These are phyloP conservation scores for Lachnellula suecica DNA, from an alignment of 2,329 filamentous ascomycete genomes.

Conservation along the genomic window DNA sequence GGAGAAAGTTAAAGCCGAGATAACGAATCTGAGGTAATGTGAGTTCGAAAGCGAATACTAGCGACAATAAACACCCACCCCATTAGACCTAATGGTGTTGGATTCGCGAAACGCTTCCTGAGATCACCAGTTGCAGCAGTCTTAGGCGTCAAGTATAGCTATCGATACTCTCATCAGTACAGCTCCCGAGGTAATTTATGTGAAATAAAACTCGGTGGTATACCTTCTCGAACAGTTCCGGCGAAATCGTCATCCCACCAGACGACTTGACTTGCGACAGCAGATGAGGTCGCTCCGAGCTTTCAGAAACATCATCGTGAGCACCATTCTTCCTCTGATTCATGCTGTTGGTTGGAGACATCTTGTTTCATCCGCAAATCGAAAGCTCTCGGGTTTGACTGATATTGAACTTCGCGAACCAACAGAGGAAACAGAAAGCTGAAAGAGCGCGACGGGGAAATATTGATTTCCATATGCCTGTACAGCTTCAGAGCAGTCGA, in stretches of 20 bases:
- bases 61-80: conserved; percentile 10
- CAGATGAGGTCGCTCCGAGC: background rate
- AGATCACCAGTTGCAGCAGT: conserved; percentile 15
- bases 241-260: conserved; percentile 22
- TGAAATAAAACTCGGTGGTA: no score
- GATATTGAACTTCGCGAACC: no score
- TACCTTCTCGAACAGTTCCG: conserved; percentile 27
- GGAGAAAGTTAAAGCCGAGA: conserved; percentile 23
- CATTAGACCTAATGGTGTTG: conserved; percentile 24
- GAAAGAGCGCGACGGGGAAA: background rate
- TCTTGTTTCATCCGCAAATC: background rate
- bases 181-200: no score
- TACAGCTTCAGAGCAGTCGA: background rate
- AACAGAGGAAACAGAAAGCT: background rate
- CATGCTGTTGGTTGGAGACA: conserved; percentile 1
- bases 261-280: conserved; percentile 15
- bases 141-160: conserved; percentile 25
- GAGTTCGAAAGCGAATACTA: background rate
- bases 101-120: conserved; percentile 24
- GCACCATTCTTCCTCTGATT: background rate
- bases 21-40: conserved; percentile 36
- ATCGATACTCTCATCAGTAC: background rate
- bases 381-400: background rate
- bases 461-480: background rate
- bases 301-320: background rate